phyloP scores from a whole-genome alignment of 164 flowering plant genomes.

The Vitis rupestris region DNA sequence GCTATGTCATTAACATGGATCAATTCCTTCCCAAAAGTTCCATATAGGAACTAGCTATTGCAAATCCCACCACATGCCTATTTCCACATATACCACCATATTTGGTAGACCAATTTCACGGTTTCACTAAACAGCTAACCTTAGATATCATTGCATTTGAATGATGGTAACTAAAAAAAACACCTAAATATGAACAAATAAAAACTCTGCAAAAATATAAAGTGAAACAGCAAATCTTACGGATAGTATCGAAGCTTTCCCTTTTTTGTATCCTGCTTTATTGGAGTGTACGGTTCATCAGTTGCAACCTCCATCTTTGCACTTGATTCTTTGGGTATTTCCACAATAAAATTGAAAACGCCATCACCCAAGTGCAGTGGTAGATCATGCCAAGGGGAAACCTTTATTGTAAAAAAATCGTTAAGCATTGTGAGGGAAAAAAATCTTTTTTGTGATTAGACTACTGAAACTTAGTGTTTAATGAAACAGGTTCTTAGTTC shows the following conservation, averaged over 20 bases:
- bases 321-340: slow-evolving; percentile 94
- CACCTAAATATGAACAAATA: background rate
- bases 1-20: too few species aligned
- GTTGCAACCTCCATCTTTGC: slow-evolving; percentile 99
- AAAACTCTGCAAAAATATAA: background rate
- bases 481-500: too few species aligned
- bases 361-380: slow-evolving; percentile 89
- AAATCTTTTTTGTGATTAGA: background rate
- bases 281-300: slow-evolving; percentile 83
- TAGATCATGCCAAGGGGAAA: slow-evolving; percentile 97
- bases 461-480: too few species aligned
- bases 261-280: slow-evolving; percentile 96
- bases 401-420: slow-evolving; percentile 31
- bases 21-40: too few species aligned
- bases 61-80: too few species aligned
- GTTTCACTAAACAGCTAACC: too few species aligned
- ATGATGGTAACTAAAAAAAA: background rate
- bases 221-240: slow-evolving; percentile 37
- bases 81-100: too few species aligned
- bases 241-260: slow-evolving; percentile 92
- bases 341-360: slow-evolving; percentile 79
- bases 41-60: too few species aligned
- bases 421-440: background rate
- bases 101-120: too few species aligned
- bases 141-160: too few species aligned